Evolutionary conservation across 2,329 filamentous ascomycete species (phyloP), one percentile per base, ranked within the genome.

Genomic region (Trichophyton benhamiae): DNA sequence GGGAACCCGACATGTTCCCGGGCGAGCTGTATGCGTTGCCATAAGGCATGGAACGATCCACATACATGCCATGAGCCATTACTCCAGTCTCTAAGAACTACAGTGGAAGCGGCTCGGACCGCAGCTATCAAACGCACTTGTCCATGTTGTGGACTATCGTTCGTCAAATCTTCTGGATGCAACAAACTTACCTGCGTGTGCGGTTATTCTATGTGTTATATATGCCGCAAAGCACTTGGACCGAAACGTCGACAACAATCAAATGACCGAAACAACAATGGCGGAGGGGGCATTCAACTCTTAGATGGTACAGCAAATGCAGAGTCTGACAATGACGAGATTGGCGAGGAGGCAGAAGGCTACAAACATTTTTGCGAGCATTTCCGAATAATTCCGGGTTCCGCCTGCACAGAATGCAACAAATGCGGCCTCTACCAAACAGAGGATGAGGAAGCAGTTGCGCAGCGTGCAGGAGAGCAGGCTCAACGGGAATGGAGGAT

Each of bases 121-220:
- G 85, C 91, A 71, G 92, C 92, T 25, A 85, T 97, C 72, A 99
- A 97, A 76, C 88, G 94, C 58, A 92, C 94, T 8, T 99, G 94
- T 72, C 94, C 94, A 7, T 84, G 87, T 57, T 99, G 94, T 78
- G 87, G 89, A 67, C 89, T 91, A 8, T 89, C 87, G 15, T 97
- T 97, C 72, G 89, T 99, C 75, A 97, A 97, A 74, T 87, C 85
- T 5, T 86, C 87, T 27, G 94, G 94, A 68, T 99, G 94, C 81
- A 99, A 99, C 79, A 97, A 97, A 76, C 81, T 99, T 46, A 92
- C 90, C 4, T 97, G 94, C 71, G 86, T 91, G 15, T 99, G 94
- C 74, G 94, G 94, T 7, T 97, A 97, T 76, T 87, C 88, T 67
- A 97, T 97, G 92, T 99, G 94, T 73, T 99, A 99, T 70, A 84